These are phyloP conservation scores for Zizania latifolia DNA, from an alignment of 176 grass and related monocot species.

Conservation along the genomic window DNA sequence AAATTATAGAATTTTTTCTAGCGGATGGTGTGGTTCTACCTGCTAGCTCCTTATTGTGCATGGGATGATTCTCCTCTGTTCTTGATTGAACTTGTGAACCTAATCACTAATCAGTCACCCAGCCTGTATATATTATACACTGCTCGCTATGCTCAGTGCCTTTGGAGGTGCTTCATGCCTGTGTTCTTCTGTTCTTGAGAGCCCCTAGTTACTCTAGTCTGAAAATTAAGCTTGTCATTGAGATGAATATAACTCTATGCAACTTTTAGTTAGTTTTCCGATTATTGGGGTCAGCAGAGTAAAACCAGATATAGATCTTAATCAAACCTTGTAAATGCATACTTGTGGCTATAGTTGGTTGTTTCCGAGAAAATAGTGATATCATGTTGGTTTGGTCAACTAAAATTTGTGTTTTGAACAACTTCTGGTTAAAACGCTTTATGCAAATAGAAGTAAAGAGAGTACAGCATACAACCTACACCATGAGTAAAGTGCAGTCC, in stretches of 20 bases:
- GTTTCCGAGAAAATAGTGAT: not conserved
- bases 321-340: not conserved
- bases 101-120: constrained; percentile 1
- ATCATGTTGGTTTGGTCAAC: constrained; percentile 8
- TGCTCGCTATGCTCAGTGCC: not conserved
- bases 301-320: not conserved
- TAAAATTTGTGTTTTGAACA: not conserved
- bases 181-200: constrained; percentile 6
- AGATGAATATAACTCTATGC: not conserved
- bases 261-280: not conserved
- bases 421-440: not conserved
- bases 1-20: not conserved
- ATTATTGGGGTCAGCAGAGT: constrained; percentile 3
- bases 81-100: not conserved
- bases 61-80: not conserved
- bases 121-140: not conserved
- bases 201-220: not conserved
- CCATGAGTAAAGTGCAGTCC: not conserved
- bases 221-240: not conserved
- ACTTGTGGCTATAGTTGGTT: not conserved
- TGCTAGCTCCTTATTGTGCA: not conserved
- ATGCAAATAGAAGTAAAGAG: constrained; percentile 1
- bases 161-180: not conserved
- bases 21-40: not conserved
- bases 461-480: not conserved